Evolutionary conservation across 2,329 filamentous ascomycete species (phyloP), one percentile per base, ranked within the genome.

Genomic region (Diaporthe ampelina): DNA sequence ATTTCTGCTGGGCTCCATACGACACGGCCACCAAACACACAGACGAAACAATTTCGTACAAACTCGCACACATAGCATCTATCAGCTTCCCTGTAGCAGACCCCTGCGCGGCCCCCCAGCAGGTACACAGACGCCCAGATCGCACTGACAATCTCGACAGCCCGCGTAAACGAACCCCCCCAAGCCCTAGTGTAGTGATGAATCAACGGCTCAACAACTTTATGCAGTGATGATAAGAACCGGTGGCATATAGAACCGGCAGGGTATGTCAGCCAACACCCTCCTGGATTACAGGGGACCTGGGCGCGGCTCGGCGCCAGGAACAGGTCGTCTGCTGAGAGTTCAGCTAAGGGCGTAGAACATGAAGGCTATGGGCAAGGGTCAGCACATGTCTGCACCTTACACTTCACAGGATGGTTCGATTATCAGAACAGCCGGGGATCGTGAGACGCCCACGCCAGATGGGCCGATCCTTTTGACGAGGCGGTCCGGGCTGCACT

Each of bases 371-470:
- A 2, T 26, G 13, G 29, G 29, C 63, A 35, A 13, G 45, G 63
- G 24, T 52, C 7, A 32, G 19, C 2, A 26, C 45, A 21, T 19
- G 45, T 52, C 26, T n/a, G 24, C 13, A 48, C 29, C 43, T 52
- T 13, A 43, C 40, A 43, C 40, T 13, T 43, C 32, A 19, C 24
- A 10, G 17, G 26, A 4, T n/a, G 26, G 3, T n/a, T 24, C 43
- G 45, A 50, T 29, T 40, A 29, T n/a, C 26, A 45, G 52, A 52
- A 26, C n/a, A 10, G 21, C 26, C 19, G 0, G 26, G 43, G n/a
- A 67, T 17, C 26, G 45, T 37, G 63, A 52, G 45, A 52, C 63
- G 29, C 45, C 15, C n/a, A 67, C 63, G 63, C 63, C 45, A 67
- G 45, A 67, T 45, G 59, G 10, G 26, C 40, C 26, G 40, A 48